Evolutionary conservation across 345 rosid genomes (phyloP).

Genomic region (Populus ilicifolia): DNA sequence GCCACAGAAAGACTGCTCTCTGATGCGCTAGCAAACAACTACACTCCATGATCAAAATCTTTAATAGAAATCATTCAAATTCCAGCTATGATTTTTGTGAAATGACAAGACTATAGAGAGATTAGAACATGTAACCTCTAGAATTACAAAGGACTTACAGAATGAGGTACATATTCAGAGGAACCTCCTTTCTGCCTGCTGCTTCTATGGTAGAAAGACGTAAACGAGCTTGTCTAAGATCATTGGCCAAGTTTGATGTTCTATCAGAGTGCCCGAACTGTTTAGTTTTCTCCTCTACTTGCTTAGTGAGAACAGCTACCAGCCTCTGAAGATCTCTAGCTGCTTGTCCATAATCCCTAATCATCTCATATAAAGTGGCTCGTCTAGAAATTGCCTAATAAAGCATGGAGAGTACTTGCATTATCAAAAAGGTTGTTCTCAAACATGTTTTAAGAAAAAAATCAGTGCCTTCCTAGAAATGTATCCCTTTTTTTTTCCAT

Average conservation of each 20-base stretch:
- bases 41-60: not conserved
- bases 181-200: constrained; percentile 64
- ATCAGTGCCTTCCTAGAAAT: not conserved
- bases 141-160: constrained; percentile 57
- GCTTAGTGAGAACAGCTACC: constrained; percentile 51
- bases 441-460: not conserved
- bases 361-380: constrained; percentile 76
- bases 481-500: not conserved
- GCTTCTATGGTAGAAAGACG: constrained; percentile 67
- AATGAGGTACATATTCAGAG: constrained; percentile 77
- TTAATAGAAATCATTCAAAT: not conserved
- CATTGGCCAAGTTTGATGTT: constrained; percentile 44
- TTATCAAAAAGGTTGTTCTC: constrained; percentile 7
- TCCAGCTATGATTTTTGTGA: not conserved
- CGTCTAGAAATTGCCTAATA: constrained; percentile 85
- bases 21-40: not conserved
- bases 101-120: not conserved
- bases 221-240: constrained; percentile 62
- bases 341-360: constrained; percentile 86
- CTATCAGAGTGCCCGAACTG: constrained; percentile 47
- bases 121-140: not conserved
- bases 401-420: constrained; percentile 8
- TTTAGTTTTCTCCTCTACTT: constrained; percentile 49
- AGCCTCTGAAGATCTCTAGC: constrained; percentile 70
- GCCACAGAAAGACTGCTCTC: not conserved